Conservation (phyloP, 2,329 filamentous ascomycete species). For the Xylaria sp. region DNA sequence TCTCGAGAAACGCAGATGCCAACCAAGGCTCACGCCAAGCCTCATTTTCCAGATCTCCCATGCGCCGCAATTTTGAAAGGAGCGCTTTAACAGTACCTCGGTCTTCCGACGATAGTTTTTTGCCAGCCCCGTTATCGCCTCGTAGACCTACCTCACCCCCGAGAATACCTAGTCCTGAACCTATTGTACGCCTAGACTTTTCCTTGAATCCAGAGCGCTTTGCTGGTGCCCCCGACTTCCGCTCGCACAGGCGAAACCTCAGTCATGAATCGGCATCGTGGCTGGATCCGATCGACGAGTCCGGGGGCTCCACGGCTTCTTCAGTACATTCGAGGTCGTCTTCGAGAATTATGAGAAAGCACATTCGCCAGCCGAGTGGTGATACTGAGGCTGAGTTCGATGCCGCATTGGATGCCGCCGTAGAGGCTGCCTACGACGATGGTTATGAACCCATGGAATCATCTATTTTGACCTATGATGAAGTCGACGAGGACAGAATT, state of each 20-base stretch:
- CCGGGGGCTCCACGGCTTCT: slow-evolving; percentile 79
- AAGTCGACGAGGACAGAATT: slow-evolving; percentile 58
- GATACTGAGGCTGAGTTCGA: slow-evolving; percentile 91
- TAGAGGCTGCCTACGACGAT: slow-evolving; percentile 95
- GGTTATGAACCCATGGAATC: slow-evolving; percentile 79
- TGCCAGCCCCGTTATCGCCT: slow-evolving; percentile 78
- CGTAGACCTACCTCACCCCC: slow-evolving; percentile 65
- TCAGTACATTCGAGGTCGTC: slow-evolving; percentile 85
- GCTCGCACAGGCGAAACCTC: slow-evolving; percentile 64
- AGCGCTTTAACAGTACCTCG: slow-evolving; percentile 57
- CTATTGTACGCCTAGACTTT: slow-evolving; percentile 53
- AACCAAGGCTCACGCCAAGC: slow-evolving; percentile 59
- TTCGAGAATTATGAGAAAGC: slow-evolving; percentile 75
- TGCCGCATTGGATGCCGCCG: slow-evolving; percentile 91
- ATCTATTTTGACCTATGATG: slow-evolving; percentile 53
- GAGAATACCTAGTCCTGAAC: slow-evolving; percentile 49
- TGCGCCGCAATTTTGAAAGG: slow-evolving; percentile 53
- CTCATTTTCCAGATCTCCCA: slow-evolving; percentile 64
- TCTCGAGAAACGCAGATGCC: slow-evolving; percentile 43
- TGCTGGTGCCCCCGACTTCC: slow-evolving; percentile 37
- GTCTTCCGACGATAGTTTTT: slow-evolving; percentile 65
- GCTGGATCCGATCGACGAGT: slow-evolving; percentile 95
- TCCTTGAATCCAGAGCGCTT: slow-evolving; percentile 47
- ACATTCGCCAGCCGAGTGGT: slow-evolving; percentile 74
- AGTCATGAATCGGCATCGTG: slow-evolving; percentile 89